Conservation (phyloP, 768 basidiomycete species). For the Auriscalpium orientale region DNA sequence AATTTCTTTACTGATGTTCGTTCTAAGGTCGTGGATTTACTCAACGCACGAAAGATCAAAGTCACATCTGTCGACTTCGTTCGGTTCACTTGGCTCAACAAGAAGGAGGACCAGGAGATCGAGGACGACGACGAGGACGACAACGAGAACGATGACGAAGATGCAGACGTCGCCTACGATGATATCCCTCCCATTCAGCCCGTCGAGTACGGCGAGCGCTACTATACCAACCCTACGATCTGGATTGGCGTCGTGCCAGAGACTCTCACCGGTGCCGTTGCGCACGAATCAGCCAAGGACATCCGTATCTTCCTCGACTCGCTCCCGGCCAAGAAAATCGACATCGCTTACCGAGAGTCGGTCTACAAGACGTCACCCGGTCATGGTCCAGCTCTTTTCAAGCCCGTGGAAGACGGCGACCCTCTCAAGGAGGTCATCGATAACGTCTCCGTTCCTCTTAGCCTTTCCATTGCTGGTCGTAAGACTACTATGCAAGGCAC, state of each 20-base stretch:
- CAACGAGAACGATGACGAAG: slow-evolving; percentile 15
- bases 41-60: background rate
- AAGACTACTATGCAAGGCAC: slow-evolving; percentile 30
- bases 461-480: slow-evolving; percentile 28
- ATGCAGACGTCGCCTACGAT: slow-evolving; percentile 14
- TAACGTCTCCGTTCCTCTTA: slow-evolving; percentile 28
- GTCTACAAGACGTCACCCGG: background rate
- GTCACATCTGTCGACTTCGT: slow-evolving; percentile 3
- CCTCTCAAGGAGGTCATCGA: slow-evolving; percentile 30
- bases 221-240: slow-evolving; percentile 17
- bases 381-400: slow-evolving; percentile 17
- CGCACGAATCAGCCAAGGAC: slow-evolving; percentile 11
- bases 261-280: slow-evolving; percentile 17
- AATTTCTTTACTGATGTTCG: slow-evolving; percentile 6
- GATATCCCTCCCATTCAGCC: slow-evolving; percentile 20
- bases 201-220: slow-evolving; percentile 19
- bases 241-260: slow-evolving; percentile 23
- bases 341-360: slow-evolving; percentile 22
- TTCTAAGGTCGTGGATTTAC: slow-evolving; percentile 6
- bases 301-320: slow-evolving; percentile 16
- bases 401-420: slow-evolving; percentile 16
- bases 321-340: slow-evolving; percentile 12
- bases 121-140: slow-evolving; percentile 16
- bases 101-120: slow-evolving; percentile 8
- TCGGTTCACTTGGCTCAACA: slow-evolving; percentile 7